These are phyloP conservation scores for Coniferiporia sulphurascens DNA, from an alignment of 1,284 basidiomycete species.

Conservation along the genomic window DNA sequence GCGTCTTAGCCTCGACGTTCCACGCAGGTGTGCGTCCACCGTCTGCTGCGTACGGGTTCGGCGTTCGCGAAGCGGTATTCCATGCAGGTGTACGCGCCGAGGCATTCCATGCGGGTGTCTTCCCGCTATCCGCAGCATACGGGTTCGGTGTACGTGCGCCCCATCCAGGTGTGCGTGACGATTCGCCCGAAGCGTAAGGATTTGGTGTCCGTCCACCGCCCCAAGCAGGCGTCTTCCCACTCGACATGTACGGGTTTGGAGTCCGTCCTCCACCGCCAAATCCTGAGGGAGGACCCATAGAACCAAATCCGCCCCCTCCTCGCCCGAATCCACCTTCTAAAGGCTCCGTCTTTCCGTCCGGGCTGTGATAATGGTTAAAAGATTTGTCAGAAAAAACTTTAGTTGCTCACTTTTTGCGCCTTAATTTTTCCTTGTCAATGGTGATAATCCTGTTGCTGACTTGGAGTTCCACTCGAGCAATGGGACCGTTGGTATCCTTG, in stretches of 20 bases:
- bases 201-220: slow-evolving; percentile 16
- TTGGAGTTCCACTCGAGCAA: slow-evolving; percentile 88
- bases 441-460: slow-evolving; percentile 90
- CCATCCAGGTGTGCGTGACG: slow-evolving; percentile 35
- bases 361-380: slow-evolving; percentile 31
- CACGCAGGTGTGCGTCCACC: slow-evolving; percentile 55
- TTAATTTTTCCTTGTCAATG: slow-evolving; percentile 78
- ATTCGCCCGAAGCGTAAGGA: slow-evolving; percentile 16
- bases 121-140: slow-evolving; percentile 41
- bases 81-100: slow-evolving; percentile 53
- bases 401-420: slow-evolving; percentile 67
- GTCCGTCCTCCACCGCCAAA: slow-evolving; percentile 20
- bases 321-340: slow-evolving; percentile 29
- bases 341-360: slow-evolving; percentile 50
- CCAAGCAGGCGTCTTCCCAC: slow-evolving; percentile 33
- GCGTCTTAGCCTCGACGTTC: slow-evolving; percentile 40
- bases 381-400: neutral
- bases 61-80: slow-evolving; percentile 56
- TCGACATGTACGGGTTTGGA: slow-evolving; percentile 33
- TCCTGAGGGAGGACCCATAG: slow-evolving; percentile 33
- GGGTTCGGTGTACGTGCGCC: slow-evolving; percentile 55
- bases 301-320: neutral
- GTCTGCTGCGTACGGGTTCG: slow-evolving; percentile 61
- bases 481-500: slow-evolving; percentile 90
- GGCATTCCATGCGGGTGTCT: slow-evolving; percentile 21